Base-by-base conservation (phyloP, 805 yeast genomes). In the Cyberlindnera euphorbiae region DNA sequence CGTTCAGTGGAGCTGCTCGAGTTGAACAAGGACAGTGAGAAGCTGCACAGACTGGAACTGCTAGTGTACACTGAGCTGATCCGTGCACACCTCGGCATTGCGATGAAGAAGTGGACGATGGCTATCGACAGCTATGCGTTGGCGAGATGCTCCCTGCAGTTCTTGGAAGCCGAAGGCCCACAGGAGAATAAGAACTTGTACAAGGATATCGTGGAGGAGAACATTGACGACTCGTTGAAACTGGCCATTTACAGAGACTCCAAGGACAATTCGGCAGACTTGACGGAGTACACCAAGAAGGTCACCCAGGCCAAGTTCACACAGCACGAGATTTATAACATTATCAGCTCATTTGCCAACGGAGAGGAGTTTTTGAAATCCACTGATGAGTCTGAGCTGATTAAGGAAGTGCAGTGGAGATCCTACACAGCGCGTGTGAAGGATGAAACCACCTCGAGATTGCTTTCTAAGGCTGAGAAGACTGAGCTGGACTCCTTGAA, bases 401-500 rank as follows among this genome's bases (percentile, higher is more conserved):
- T 71, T 6, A 73, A 71, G 32, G 66, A 66, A 26, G 59, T 82
- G 17, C 50, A 67, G 33, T 80, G 82, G 74, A 64, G 86, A 46
- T 64, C 70, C 14, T 79, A 79, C 55, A 61, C 67, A 8, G 95
- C 96, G 0, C 53, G 53, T 6, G 64, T 89, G 17, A 64, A 69
- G 42, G 85, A 85, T 46, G 82, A 85, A 34, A 87, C 85, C 42
- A 67, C 87, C 30, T 84, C 94, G 0, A 72, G 71, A 52, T 62
- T 69, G 28, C 63, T 83, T 28, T 65, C 70, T 60, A 61, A 64
- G 32, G 68, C 68, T 6, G 50, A 53, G 6, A 44, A 41, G 7
- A 57, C 64, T 16, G 57, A 58, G 11, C 49, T 63, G 12, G 52
- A 60, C 10, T 64, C 56, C 13, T 46, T 49, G 4, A 68, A 67